phyloP scores from a whole-genome alignment of 441 rosid genomes.

The Erodium chrysanthum region DNA sequence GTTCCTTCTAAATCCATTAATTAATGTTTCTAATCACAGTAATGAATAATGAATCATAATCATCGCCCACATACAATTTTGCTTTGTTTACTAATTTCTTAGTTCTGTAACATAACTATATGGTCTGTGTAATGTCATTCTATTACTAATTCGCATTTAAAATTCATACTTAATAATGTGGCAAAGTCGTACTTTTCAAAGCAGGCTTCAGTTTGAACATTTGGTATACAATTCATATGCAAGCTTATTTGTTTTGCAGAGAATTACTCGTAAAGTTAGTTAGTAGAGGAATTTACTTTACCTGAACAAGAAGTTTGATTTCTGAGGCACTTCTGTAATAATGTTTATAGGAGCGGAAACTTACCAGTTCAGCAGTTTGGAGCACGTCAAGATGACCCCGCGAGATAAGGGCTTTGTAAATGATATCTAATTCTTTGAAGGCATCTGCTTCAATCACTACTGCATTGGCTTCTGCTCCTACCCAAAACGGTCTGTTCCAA shows the following conservation, averaged over 20 bases:
- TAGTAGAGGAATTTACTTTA: not conserved
- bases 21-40: no score
- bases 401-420: conserved; percentile 62
- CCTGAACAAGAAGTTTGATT: not conserved
- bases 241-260: not conserved
- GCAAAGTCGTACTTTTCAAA: no score
- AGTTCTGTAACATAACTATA: no score
- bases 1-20: no score
- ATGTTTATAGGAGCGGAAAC: not conserved
- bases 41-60: no score
- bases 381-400: conserved; percentile 80
- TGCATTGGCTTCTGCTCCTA: conserved; percentile 49
- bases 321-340: not conserved
- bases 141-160: no score
- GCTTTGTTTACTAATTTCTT: no score
- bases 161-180: no score
- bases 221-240: no score
- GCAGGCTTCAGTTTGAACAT: no score
- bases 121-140: no score
- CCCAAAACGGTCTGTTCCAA: conserved; percentile 59
- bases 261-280: not conserved
- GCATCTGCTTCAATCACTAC: conserved; percentile 90
- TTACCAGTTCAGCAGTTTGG: conserved; percentile 71
- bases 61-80: no score
- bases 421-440: conserved; percentile 79